These are phyloP conservation scores for Pichia sp. DNA, from an alignment of 1,139 yeast genomes.

Conservation along the genomic window DNA sequence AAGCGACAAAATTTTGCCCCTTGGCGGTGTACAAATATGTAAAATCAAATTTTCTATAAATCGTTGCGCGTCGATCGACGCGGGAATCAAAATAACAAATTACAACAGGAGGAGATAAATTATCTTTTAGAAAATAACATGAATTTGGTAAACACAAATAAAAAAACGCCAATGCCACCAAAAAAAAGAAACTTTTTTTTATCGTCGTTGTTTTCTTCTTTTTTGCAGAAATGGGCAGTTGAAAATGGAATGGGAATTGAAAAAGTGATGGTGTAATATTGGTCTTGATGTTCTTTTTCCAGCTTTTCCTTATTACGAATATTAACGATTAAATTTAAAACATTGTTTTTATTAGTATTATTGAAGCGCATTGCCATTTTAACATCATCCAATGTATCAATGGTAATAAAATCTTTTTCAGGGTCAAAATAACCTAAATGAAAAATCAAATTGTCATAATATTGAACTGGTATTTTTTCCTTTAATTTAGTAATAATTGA, in stretches of 20 bases:
- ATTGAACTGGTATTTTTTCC: conserved; percentile 5
- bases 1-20: too few relatives aligned
- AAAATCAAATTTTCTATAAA: not conserved
- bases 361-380: conserved; percentile 25
- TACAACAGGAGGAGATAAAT: too few relatives aligned
- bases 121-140: not conserved
- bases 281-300: not conserved
- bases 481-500: not conserved
- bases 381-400: conserved; percentile 31
- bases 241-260: not conserved
- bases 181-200: not conserved
- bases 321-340: conserved; percentile 16
- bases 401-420: conserved; percentile 30
- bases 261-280: not conserved
- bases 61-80: not conserved
- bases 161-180: conserved; percentile 7
- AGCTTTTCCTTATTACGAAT: conserved; percentile 9
- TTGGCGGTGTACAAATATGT: too few relatives aligned
- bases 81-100: too few relatives aligned
- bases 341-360: not conserved
- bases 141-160: not conserved
- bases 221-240: too few relatives aligned
- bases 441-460: conserved; percentile 14
- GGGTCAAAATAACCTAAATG: conserved; percentile 33
- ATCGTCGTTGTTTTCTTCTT: too few relatives aligned